These are phyloP conservation scores for Hirsutella rhossiliensis DNA, from an alignment of 2,329 filamentous ascomycete species.

Conservation along the genomic window DNA sequence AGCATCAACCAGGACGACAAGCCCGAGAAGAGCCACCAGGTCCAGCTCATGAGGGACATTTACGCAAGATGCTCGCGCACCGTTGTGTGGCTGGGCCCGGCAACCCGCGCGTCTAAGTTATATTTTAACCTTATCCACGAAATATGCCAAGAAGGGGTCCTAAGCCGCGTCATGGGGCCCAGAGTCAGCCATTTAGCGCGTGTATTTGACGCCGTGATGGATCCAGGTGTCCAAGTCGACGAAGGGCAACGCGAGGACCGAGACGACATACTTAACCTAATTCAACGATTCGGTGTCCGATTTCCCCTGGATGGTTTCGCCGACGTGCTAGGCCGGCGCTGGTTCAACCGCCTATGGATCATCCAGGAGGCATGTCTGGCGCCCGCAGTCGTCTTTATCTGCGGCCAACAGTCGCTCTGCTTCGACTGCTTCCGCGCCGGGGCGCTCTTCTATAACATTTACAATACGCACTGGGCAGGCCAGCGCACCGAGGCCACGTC, in stretches of 20 bases:
- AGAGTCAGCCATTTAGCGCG: neutral
- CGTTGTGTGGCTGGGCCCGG: constrained; percentile 16
- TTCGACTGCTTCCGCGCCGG: constrained; percentile 14
- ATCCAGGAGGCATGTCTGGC: constrained; percentile 21
- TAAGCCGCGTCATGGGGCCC: neutral
- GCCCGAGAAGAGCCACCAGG: constrained; percentile 14
- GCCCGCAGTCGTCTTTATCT: constrained; percentile 11
- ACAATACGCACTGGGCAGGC: constrained; percentile 16
- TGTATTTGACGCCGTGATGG: neutral
- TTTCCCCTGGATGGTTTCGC: constrained; percentile 14
- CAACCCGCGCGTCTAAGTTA: constrained; percentile 8
- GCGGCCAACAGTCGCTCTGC: constrained; percentile 12
- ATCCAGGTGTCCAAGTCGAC: neutral
- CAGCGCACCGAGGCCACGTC: constrained; percentile 2
- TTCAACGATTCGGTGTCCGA: constrained; percentile 8
- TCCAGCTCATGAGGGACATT: constrained; percentile 16
- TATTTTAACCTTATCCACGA: constrained; percentile 8
- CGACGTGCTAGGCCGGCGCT: constrained; percentile 15
- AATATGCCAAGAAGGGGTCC: neutral
- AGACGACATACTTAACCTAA: constrained; percentile 3
- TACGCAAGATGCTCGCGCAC: constrained; percentile 11
- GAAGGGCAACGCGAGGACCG: neutral
- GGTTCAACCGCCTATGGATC: constrained; percentile 21
- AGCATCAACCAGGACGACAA: constrained; percentile 17
- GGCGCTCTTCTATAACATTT: constrained; percentile 16